A percentile compares a stretch with the other conserved stretches of the same genome.
Evolutionary conservation across 495 filamentous ascomycete species (phyloP).

Genomic region (Lasiosphaeria ovina): DNA sequence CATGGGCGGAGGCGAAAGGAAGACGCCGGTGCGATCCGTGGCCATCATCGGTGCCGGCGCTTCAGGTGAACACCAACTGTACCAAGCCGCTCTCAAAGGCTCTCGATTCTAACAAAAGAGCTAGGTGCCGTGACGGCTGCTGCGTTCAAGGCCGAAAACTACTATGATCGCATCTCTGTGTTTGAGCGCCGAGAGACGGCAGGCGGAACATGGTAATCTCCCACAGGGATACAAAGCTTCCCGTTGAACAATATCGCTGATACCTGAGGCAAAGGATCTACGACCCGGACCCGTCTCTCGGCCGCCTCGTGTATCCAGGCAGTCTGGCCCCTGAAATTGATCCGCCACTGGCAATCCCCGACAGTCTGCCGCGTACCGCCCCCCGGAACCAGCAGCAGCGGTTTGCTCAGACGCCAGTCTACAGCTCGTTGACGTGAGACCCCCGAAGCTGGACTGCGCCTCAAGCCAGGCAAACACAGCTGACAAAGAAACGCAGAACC

Average conservation of each 20-base stretch:
- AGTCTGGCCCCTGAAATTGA: slow-evolving; percentile 40
- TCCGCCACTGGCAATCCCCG: slow-evolving; percentile 41
- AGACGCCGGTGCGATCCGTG: slow-evolving; percentile 40
- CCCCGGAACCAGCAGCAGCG: slow-evolving; percentile 41
- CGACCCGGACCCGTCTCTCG: slow-evolving; percentile 36
- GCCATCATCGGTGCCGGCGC: slow-evolving; percentile 54
- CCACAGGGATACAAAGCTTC: not conserved
- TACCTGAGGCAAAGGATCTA: slow-evolving; percentile 39
- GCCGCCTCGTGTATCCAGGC: slow-evolving; percentile 35
- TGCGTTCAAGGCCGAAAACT: slow-evolving; percentile 47
- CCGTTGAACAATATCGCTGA: not conserved
- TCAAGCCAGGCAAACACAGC: not conserved
- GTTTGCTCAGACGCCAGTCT: slow-evolving; percentile 46
- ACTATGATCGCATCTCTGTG: slow-evolving; percentile 48
- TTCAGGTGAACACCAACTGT: slow-evolving; percentile 33
- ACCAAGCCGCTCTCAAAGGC: not conserved
- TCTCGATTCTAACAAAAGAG: slow-evolving; percentile 1
- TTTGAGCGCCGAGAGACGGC: slow-evolving; percentile 47
- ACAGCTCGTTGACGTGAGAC: slow-evolving; percentile 45
- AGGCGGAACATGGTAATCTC: slow-evolving; percentile 48
- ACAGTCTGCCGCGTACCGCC: slow-evolving; percentile 36
- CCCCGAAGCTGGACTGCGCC: not conserved
- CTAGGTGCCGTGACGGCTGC: slow-evolving; percentile 45
- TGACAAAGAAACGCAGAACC: slow-evolving; percentile 30
- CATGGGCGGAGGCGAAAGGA: not conserved